A percentile compares a stretch with the other conserved stretches of the same genome.
These are phyloP conservation scores for Knufia petricola DNA, from an alignment of 2,329 filamentous ascomycete genomes.

Conservation along the genomic window DNA sequence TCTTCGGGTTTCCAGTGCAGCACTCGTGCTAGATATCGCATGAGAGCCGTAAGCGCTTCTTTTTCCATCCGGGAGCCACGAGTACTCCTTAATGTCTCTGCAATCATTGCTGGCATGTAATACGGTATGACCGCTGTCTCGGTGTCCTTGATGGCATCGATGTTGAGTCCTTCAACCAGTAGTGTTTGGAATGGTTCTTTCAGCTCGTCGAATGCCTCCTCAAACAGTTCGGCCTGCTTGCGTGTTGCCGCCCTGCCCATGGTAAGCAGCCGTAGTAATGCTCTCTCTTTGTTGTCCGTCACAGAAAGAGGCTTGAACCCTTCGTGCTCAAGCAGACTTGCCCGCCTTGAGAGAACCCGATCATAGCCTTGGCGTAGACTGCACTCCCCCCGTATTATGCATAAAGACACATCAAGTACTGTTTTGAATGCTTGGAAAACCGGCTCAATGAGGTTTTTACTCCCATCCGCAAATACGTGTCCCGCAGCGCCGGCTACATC, in stretches of 20 bases:
- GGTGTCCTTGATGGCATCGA: conserved; percentile 27
- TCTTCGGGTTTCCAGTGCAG: conserved; percentile 10
- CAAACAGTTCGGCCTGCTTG: conserved; percentile 27
- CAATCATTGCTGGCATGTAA: conserved; percentile 31
- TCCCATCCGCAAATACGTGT: conserved; percentile 28
- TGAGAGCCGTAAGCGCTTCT: conserved; percentile 24
- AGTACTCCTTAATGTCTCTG: conserved; percentile 24
- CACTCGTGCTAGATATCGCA: conserved; percentile 26
- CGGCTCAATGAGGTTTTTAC: conserved; percentile 27
- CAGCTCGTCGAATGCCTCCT: conserved; percentile 23
- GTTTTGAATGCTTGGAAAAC: conserved; percentile 28
- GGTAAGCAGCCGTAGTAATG: conserved; percentile 30
- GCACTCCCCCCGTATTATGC: conserved; percentile 23
- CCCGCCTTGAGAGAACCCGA: conserved; percentile 26
- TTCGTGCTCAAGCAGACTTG: conserved; percentile 22
- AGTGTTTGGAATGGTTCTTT: conserved; percentile 15
- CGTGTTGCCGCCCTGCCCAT: conserved; percentile 29
- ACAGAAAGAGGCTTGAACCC: conserved; percentile 26
- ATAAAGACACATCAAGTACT: conserved; percentile 25
- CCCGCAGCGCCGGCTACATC: conserved; percentile 32
- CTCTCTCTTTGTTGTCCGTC: conserved; percentile 24
- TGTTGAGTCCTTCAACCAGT: conserved; percentile 27
- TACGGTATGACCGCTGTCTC: conserved; percentile 30
- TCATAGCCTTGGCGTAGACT: conserved; percentile 28
- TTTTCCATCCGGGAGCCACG: conserved; percentile 16